Evolutionary conservation across 1,139 yeast genomes (phyloP).

Genomic region (Yamadazyma songkhlaensis): DNA sequence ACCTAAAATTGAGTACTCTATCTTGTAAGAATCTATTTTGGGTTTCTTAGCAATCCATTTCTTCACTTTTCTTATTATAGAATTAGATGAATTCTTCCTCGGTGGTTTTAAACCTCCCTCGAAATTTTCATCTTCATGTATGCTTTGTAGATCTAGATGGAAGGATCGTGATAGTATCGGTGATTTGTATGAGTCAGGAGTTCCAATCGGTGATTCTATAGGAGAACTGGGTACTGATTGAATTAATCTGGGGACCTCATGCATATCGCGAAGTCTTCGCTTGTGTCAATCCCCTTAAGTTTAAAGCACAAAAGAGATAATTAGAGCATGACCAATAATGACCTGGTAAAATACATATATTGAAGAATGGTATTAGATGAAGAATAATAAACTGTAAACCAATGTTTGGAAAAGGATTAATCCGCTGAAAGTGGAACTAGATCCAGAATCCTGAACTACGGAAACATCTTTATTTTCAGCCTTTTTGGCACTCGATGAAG

Average conservation of each 20-base stretch:
- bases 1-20: slow-evolving; percentile 20
- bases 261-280: too few relatives aligned
- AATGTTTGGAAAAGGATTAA: slow-evolving; percentile 12
- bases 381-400: slow-evolving; percentile 10
- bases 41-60: slow-evolving; percentile 7
- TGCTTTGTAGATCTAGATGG: slow-evolving; percentile 1
- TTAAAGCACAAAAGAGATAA: too few relatives aligned
- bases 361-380: slow-evolving; percentile 8
- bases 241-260: slow-evolving; percentile 3
- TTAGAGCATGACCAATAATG: neutral
- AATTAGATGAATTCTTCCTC: slow-evolving; percentile 2
- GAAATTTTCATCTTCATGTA: neutral
- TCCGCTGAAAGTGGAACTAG: slow-evolving; percentile 7
- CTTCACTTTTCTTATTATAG: slow-evolving; percentile 7
- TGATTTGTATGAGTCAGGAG: neutral
- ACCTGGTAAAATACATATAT: neutral
- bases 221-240: neutral
- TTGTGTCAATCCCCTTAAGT: too few relatives aligned
- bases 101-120: slow-evolving; percentile 5
- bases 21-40: slow-evolving; percentile 15
- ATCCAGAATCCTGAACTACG: slow-evolving; percentile 8
- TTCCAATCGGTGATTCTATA: neutral
- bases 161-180: slow-evolving; percentile 2
- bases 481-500: slow-evolving; percentile 7
- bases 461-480: slow-evolving; percentile 8